phyloP scores from a whole-genome alignment of 192 early-diverging fungal genomes.

The Coemansia sp. region DNA sequence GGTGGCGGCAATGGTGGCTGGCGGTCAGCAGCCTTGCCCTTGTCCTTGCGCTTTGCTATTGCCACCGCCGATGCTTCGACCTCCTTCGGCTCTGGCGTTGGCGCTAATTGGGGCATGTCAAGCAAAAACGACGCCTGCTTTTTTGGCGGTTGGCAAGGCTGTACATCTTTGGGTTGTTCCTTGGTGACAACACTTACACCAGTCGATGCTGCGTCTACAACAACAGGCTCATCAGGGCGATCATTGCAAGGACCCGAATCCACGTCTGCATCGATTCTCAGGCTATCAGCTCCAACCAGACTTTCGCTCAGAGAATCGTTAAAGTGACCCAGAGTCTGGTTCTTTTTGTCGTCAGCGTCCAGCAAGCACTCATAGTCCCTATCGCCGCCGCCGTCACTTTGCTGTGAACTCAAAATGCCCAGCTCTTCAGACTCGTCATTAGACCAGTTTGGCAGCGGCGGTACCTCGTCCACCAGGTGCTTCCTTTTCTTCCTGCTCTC shows the following conservation, averaged over 20 bases:
- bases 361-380: conserved; percentile 44
- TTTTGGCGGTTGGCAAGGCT: too few relatives aligned
- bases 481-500: background rate
- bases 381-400: background rate
- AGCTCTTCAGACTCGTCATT: background rate
- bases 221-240: background rate
- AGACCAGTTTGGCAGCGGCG: background rate
- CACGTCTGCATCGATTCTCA: background rate
- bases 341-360: conserved; percentile 13
- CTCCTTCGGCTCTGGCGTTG: too few relatives aligned
- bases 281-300: background rate
- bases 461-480: background rate
- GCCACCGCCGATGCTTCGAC: background rate
- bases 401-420: background rate
- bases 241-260: background rate
- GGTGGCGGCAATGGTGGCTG: background rate
- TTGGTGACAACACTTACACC: background rate
- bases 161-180: background rate
- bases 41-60: conserved; percentile 17
- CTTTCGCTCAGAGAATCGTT: background rate
- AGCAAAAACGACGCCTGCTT: too few relatives aligned
- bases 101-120: too few relatives aligned
- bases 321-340: background rate
- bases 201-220: background rate
- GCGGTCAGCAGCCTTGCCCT: conserved; percentile 37